These are phyloP conservation scores for Cytospora mali DNA, from an alignment of 2,329 filamentous ascomycete species.

Conservation along the genomic window DNA sequence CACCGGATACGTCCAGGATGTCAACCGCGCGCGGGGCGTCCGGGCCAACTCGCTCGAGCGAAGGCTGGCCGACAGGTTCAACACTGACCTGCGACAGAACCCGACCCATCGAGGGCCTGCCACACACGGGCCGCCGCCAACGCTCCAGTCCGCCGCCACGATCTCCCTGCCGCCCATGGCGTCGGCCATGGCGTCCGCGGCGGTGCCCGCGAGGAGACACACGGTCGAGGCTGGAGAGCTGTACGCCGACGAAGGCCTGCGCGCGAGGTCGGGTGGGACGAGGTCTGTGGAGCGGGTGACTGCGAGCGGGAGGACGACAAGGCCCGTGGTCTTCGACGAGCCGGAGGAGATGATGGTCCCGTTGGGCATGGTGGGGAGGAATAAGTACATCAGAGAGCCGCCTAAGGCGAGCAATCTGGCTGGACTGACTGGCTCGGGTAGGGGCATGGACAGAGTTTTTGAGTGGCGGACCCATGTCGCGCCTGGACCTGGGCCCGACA, in stretches of 20 bases:
- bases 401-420: constrained; percentile 50
- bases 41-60: constrained; percentile 50
- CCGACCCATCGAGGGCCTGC: constrained; percentile 30
- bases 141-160: constrained; percentile 35
- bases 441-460: constrained; percentile 50
- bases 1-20: constrained; percentile 47
- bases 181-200: constrained; percentile 37
- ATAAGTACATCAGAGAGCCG: constrained; percentile 30
- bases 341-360: constrained; percentile 38
- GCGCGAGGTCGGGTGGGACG: constrained; percentile 32
- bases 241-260: constrained; percentile 36
- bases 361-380: constrained; percentile 32
- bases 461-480: constrained; percentile 54
- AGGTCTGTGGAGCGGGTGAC: constrained; percentile 23
- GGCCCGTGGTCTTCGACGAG: constrained; percentile 34
- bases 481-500: constrained; percentile 41
- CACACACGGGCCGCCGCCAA: constrained; percentile 32
- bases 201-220: constrained; percentile 42
- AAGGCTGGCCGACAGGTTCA: constrained; percentile 54
- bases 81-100: constrained; percentile 45
- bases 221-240: constrained; percentile 47
- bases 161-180: constrained; percentile 40
- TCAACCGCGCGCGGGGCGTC: constrained; percentile 46
- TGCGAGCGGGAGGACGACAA: constrained; percentile 32
- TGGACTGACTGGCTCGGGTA: constrained; percentile 48